Percentiles rank a stretch among this genome's conserved stretches.
phyloP scores from a whole-genome alignment of 352 stramenopile species.

The Phytopythium oedochilum region DNA sequence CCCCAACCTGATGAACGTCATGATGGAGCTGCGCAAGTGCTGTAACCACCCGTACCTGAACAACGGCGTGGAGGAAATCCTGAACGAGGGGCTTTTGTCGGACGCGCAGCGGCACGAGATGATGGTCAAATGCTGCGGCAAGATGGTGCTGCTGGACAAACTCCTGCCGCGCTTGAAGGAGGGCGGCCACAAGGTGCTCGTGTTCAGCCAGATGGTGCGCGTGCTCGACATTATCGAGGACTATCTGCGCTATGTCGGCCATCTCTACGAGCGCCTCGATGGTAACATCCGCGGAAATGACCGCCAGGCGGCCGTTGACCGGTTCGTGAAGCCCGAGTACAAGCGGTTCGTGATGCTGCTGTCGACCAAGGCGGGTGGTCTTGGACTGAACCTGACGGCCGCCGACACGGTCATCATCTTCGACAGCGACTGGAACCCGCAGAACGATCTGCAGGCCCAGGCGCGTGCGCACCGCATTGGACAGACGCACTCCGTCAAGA shows the following conservation, averaged over 20 bases:
- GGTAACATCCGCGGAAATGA: constrained; percentile 93
- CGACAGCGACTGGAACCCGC: constrained; percentile 98
- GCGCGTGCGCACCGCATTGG: constrained; percentile 89
- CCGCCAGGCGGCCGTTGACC: constrained; percentile 80
- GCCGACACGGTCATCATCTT: constrained; percentile 98
- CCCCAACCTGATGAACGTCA: constrained; percentile 90
- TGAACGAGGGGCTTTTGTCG: constrained; percentile 74
- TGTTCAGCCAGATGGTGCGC: constrained; percentile 99
- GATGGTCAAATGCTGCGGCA: constrained; percentile 98
- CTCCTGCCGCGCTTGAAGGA: constrained; percentile 95
- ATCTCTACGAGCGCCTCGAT: constrained; percentile 97
- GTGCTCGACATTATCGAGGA: constrained; percentile 99
- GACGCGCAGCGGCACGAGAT: constrained; percentile 86
- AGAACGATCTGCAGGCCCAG: constrained; percentile 96
- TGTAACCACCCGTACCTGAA: constrained; percentile 92
- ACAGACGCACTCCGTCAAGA: constrained; percentile 88
- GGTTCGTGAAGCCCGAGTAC: constrained; percentile 89
- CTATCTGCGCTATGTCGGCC: constrained; percentile 92
- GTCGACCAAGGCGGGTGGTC: constrained; percentile 95
- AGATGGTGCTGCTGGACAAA: constrained; percentile 99
- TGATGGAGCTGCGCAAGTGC: constrained; percentile 91
- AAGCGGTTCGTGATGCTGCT: constrained; percentile 98
- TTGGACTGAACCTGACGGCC: constrained; percentile 90
- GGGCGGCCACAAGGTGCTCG: constrained; percentile 96
- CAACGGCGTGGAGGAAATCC: constrained; percentile 88